These are phyloP conservation scores for Ophiorrhiza pumila DNA, from an alignment of 257 asterid species.

Conservation along the genomic window DNA sequence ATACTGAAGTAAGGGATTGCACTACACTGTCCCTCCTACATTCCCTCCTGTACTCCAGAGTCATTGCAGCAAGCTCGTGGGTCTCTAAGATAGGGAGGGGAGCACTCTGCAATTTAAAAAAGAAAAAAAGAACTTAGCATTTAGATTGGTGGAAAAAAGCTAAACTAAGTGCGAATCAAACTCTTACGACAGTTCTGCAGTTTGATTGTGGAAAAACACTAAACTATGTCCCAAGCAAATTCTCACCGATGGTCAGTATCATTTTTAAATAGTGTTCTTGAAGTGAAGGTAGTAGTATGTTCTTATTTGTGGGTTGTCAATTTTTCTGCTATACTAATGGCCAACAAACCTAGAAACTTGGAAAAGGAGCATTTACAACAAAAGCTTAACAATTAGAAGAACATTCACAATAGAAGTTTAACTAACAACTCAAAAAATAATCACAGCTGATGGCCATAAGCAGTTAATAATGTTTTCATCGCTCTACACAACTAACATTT, in stretches of 20 bases:
- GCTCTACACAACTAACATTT: not conserved
- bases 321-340: not conserved
- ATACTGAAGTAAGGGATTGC: conserved; percentile 79
- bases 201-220: not conserved
- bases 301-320: not conserved
- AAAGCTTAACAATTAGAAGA: no score
- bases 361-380: not conserved
- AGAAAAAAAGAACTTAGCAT: not conserved
- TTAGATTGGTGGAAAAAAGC: not conserved
- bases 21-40: conserved; percentile 94
- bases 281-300: not conserved
- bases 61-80: conserved; percentile 79
- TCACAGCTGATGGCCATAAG: not conserved
- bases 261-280: no score
- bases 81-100: conserved; percentile 74
- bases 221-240: not conserved
- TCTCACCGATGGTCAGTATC: no score
- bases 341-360: not conserved
- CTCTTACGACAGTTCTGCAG: not conserved
- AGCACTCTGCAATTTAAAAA: conserved; percentile 57
- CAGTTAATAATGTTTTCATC: not conserved
- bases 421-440: not conserved
- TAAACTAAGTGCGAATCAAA: not conserved
- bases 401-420: not conserved
- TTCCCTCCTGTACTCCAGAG: conserved; percentile 90